Percentiles rank a stretch among this genome's conserved stretches.
phyloP scores from a whole-genome alignment of 2,329 filamentous ascomycete genomes.

The Hymenoscyphus salicellus region DNA sequence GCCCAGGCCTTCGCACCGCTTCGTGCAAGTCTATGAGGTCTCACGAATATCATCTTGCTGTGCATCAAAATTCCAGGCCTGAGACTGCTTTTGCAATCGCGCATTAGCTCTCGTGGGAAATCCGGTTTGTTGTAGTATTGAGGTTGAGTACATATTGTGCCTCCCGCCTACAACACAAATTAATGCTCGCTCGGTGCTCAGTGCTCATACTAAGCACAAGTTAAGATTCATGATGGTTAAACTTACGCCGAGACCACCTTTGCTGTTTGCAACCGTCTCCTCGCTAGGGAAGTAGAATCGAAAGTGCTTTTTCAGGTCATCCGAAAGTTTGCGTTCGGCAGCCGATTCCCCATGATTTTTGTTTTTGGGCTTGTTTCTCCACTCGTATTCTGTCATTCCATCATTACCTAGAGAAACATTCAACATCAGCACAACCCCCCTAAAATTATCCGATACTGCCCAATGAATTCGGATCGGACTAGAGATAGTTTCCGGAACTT shows the following conservation, averaged over 20 bases:
- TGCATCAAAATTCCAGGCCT: constrained; percentile 77
- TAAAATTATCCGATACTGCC: constrained; percentile 10
- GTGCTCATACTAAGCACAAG: neutral
- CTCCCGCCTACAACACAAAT: constrained; percentile 53
- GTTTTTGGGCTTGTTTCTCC: constrained; percentile 35
- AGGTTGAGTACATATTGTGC: constrained; percentile 76
- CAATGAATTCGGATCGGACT: neutral
- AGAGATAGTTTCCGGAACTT: neutral
- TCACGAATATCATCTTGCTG: constrained; percentile 69
- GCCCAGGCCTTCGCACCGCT: constrained; percentile 58
- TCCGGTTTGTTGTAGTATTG: constrained; percentile 64
- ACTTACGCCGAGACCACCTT: constrained; percentile 57
- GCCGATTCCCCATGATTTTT: constrained; percentile 16
- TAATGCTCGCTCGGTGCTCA: neutral
- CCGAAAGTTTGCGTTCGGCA: constrained; percentile 25
- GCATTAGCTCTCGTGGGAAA: constrained; percentile 71
- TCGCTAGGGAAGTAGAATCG: constrained; percentile 79
- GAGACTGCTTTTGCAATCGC: constrained; percentile 74
- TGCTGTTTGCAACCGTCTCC: constrained; percentile 64
- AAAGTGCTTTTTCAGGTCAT: constrained; percentile 48
- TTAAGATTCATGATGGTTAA: neutral
- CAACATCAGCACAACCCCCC: neutral
- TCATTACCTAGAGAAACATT: constrained; percentile 41
- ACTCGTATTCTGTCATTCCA: constrained; percentile 43
- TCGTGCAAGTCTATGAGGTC: constrained; percentile 24